Evolutionary conservation across 352 stramenopile species (phyloP), one percentile per base, ranked within the genome.

Genomic region (Globisporangium iwayamae): DNA sequence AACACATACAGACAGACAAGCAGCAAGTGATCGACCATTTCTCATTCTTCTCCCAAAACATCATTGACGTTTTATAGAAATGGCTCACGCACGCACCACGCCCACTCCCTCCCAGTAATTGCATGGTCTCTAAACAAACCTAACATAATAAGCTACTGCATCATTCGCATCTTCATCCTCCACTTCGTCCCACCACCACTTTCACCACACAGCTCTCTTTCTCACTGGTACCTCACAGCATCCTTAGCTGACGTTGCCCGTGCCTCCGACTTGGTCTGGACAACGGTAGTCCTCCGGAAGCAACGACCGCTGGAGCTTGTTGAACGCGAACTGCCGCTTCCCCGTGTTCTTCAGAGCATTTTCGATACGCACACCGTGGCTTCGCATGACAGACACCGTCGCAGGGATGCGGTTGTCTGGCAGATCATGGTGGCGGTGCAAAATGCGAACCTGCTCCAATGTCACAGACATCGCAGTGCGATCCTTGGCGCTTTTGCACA

Each of bases 401-500:
- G 83, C 83, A 16, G 83, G 79, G 7, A 94, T 84, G 36, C 84
- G 82, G 65, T 94, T 81, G 28, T 61, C 60, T 2, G 84, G 86
- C 51, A 96, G 62, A 54, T 93, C 86, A 64, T 96, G 87, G 68
- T 94, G 86, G 32, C 81, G 82, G 54, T 90, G 81, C 73, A 96
- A 58, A 36, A 96, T 93, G 32, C 86, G 85, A 34, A 93, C 91
- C 66, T 98, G 90, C 70, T 99, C 97, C 34, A 98, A 88, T 30
- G 96, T 99, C 30, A 98, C 90, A 20, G 96, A 97, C 97, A 99
- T 99, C 52, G 93, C 96, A 41, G 97, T 99, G 47, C 97, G 87
- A 77, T 99, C 96, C 72, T 99, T 99, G 16, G 96, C 96, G 72
- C 85, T 98, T 68, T 99, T 99, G 69, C 96, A 99, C 53, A 98